phyloP scores from a whole-genome alignment of 1,139 yeast species.

The Wickerhamomyces sp. region DNA sequence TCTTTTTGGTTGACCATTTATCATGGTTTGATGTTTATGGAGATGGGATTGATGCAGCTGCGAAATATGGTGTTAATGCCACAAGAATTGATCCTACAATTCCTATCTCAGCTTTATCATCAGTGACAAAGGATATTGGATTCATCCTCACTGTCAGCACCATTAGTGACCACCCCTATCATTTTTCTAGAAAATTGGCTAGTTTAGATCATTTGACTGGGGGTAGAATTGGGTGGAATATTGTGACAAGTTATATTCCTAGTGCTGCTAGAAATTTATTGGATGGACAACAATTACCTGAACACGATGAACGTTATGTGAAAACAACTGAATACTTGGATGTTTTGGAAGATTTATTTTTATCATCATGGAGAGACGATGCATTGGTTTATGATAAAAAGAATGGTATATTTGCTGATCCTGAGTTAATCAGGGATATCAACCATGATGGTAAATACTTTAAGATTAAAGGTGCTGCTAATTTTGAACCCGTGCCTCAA shows the following conservation, averaged over 20 bases:
- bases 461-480: constrained; percentile 36
- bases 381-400: constrained; percentile 30
- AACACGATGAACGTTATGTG: constrained; percentile 33
- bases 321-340: constrained; percentile 36
- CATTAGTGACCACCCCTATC: constrained; percentile 15
- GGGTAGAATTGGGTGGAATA: constrained; percentile 40
- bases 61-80: constrained; percentile 31
- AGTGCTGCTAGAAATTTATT: constrained; percentile 34
- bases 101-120: constrained; percentile 34
- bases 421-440: constrained; percentile 32
- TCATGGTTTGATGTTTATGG: constrained; percentile 36
- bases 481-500: constrained; percentile 36
- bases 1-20: constrained; percentile 37
- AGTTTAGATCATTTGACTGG: constrained; percentile 35
- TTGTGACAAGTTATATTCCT: constrained; percentile 35
- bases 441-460: constrained; percentile 33
- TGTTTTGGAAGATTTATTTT: constrained; percentile 32
- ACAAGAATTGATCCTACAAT: constrained; percentile 31
- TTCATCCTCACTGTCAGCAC: constrained; percentile 37
- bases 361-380: constrained; percentile 40
- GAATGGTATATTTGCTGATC: constrained; percentile 32
- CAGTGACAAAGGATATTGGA: constrained; percentile 31
- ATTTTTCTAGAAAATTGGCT: constrained; percentile 34
- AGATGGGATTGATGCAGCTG: constrained; percentile 34
- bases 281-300: constrained; percentile 31